Percentiles rank a stretch among this genome's conserved stretches.
phyloP scores from a whole-genome alignment of 2,329 filamentous ascomycete species.

The Graphiopsis chlorocephala region DNA sequence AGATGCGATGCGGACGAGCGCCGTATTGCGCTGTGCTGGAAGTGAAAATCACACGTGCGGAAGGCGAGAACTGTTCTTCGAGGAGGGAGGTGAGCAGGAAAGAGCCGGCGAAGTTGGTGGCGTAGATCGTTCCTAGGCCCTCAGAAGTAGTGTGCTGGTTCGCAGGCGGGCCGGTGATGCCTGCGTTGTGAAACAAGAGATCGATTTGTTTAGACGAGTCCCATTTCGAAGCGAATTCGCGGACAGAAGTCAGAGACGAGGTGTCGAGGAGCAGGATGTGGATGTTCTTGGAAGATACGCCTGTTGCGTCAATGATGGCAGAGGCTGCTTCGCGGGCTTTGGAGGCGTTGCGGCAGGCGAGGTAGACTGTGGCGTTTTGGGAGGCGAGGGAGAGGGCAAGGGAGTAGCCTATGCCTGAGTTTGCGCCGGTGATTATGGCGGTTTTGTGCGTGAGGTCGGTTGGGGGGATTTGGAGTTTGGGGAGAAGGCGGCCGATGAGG shows the following conservation, averaged over 20 bases:
- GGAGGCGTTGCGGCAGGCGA: slow-evolving; percentile 15
- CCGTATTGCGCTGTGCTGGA: slow-evolving; percentile 20
- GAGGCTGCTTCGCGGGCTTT: slow-evolving; percentile 15
- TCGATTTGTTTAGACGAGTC: slow-evolving; percentile 32
- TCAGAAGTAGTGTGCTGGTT: slow-evolving; percentile 20
- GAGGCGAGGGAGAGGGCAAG: slow-evolving; percentile 17
- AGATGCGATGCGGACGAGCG: background rate
- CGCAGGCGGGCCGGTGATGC: slow-evolving; percentile 23
- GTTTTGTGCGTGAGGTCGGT: slow-evolving; percentile 18
- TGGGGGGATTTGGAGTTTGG: background rate
- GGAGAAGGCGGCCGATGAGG: background rate
- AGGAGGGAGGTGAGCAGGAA: slow-evolving; percentile 25
- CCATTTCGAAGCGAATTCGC: slow-evolving; percentile 24
- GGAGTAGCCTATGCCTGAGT: slow-evolving; percentile 23
- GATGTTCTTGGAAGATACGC: slow-evolving; percentile 19
- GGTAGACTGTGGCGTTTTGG: slow-evolving; percentile 14
- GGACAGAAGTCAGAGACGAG: slow-evolving; percentile 16
- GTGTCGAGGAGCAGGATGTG: slow-evolving; percentile 25
- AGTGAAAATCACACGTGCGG: slow-evolving; percentile 24
- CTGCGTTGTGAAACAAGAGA: slow-evolving; percentile 39
- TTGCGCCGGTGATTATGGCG: slow-evolving; percentile 22
- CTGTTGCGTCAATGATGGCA: slow-evolving; percentile 1
- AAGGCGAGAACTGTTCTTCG: slow-evolving; percentile 17
- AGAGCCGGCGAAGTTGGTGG: slow-evolving; percentile 25
- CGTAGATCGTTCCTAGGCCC: slow-evolving; percentile 23